phyloP scores from a whole-genome alignment of 805 yeast species.

The Yarrowia yakushimensis region DNA sequence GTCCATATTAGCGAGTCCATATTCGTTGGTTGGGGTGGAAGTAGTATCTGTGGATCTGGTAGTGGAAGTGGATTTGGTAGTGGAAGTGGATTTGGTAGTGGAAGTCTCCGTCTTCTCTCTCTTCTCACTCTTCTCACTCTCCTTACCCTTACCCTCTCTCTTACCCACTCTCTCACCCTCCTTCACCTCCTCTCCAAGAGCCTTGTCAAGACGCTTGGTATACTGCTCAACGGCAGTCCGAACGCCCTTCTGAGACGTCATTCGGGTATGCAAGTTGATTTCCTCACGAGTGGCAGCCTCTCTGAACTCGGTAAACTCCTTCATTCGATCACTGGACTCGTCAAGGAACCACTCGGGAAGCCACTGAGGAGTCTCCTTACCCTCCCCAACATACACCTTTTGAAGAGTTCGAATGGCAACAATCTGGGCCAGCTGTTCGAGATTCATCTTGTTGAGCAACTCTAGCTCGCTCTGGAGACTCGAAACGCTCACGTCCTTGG shows the following conservation, averaged over 20 bases:
- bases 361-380: constrained; percentile 16
- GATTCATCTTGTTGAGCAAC: constrained; percentile 29
- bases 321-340: constrained; percentile 27
- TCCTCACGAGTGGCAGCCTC: constrained; percentile 20
- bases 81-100: constrained; percentile 18
- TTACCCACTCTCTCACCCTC: neutral
- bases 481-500: constrained; percentile 3
- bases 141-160: neutral
- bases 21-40: too few relatives aligned
- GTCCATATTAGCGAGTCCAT: constrained; percentile 23
- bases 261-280: constrained; percentile 31
- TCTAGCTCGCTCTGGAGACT: constrained; percentile 29
- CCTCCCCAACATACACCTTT: constrained; percentile 27
- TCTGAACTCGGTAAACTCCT: constrained; percentile 21
- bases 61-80: too few relatives aligned
- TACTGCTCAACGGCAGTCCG: constrained; percentile 26
- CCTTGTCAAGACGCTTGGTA: constrained; percentile 26
- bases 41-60: too few relatives aligned
- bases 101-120: neutral
- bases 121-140: neutral
- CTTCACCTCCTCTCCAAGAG: constrained; percentile 24
- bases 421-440: constrained; percentile 8
- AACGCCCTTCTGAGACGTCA: constrained; percentile 29
- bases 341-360: constrained; percentile 14
- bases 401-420: constrained; percentile 16